Evolutionary conservation across 2,329 filamentous ascomycete species (phyloP).

Genomic region (Hortaea werneckii): DNA sequence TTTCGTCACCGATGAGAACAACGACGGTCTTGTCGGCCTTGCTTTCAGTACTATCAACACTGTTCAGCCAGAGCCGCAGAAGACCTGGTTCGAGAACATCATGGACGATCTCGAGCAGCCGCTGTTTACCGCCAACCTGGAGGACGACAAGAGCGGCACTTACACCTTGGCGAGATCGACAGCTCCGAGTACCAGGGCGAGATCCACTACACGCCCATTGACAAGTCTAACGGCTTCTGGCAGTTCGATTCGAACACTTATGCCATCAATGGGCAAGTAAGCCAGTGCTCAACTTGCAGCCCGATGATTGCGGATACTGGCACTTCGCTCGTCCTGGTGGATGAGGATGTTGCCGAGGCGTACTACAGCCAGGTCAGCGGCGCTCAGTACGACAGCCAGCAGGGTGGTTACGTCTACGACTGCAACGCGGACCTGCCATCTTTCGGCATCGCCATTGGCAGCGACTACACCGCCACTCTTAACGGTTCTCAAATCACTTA

Average conservation of each 20-base stretch:
- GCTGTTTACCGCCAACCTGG: conserved; percentile 61
- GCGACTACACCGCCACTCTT: conserved; percentile 31
- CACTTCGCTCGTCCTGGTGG: conserved; percentile 54
- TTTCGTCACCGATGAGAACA: conserved; percentile 51
- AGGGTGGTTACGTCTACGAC: conserved; percentile 36
- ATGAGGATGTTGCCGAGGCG: conserved; percentile 35
- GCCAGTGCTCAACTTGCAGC: conserved; percentile 24
- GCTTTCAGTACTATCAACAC: conserved; percentile 58
- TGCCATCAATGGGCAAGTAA: conserved; percentile 45
- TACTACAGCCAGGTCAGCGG: conserved; percentile 36
- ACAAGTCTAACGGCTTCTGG: conserved; percentile 59
- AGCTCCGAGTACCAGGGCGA: conserved; percentile 50
- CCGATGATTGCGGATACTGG: conserved; percentile 44
- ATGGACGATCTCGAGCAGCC: conserved; percentile 51
- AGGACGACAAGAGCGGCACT: conserved; percentile 44
- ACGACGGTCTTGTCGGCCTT: conserved; percentile 60
- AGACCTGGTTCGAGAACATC: conserved; percentile 67
- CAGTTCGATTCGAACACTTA: conserved; percentile 51
- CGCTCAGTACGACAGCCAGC: conserved; percentile 25
- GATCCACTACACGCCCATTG: conserved; percentile 52
- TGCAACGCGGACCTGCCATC: conserved; percentile 33
- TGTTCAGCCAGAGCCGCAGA: conserved; percentile 51
- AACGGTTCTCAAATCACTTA: conserved; percentile 41
- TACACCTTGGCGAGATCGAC: conserved; percentile 67
- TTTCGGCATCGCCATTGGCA: conserved; percentile 47